Evolutionary conservation across 805 yeast species (phyloP).

Genomic region (Candida sphagnicola): DNA sequence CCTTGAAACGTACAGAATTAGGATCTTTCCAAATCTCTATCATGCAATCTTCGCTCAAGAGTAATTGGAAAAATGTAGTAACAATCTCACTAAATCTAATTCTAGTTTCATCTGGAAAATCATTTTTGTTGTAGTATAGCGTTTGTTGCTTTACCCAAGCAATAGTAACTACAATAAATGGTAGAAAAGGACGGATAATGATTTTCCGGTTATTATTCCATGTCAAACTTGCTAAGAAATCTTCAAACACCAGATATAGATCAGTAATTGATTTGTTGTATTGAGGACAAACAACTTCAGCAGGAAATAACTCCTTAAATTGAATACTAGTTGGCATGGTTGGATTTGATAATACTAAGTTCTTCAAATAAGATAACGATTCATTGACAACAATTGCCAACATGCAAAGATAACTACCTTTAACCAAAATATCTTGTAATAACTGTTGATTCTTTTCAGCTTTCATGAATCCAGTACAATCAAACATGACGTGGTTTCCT

Average conservation of each 20-base stretch:
- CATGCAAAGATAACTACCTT: conserved; percentile 27
- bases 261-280: background rate
- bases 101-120: conserved; percentile 11
- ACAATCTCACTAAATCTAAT: conserved; percentile 15
- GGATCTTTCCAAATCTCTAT: conserved; percentile 36
- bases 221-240: conserved; percentile 5
- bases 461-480: conserved; percentile 3
- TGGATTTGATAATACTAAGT: conserved; percentile 4
- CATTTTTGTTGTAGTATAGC: conserved; percentile 14
- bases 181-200: conserved; percentile 11
- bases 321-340: conserved; percentile 8
- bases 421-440: conserved; percentile 8
- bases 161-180: conserved; percentile 16
- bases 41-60: conserved; percentile 14
- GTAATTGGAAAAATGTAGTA: conserved; percentile 10
- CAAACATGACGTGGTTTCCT: conserved; percentile 13
- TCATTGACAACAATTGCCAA: conserved; percentile 30
- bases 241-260: conserved; percentile 1
- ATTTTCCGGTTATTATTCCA: background rate
- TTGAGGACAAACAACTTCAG: conserved; percentile 10
- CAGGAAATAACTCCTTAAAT: conserved; percentile 23
- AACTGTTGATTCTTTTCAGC: conserved; percentile 1
- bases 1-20: conserved; percentile 16
- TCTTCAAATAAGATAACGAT: conserved; percentile 18
- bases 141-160: conserved; percentile 21